phyloP scores from a whole-genome alignment of 257 asterid genomes.

The Rhazya stricta region DNA sequence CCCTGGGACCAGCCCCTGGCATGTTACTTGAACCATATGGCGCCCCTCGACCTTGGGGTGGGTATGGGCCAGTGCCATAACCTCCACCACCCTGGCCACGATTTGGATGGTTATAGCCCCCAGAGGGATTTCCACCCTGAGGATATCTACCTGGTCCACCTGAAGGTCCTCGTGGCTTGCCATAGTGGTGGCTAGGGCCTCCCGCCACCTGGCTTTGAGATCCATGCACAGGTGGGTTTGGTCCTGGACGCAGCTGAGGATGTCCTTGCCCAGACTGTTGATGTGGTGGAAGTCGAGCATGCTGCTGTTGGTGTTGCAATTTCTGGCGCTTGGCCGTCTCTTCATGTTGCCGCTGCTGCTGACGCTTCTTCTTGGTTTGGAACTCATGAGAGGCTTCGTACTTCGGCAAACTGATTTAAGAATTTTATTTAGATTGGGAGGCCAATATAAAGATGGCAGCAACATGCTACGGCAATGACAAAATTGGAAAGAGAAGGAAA shows the following conservation, averaged over 20 bases:
- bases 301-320: slow-evolving; percentile 64
- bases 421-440: slow-evolving; percentile 2
- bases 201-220: slow-evolving; percentile 61
- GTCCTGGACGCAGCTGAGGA: slow-evolving; percentile 63
- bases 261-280: slow-evolving; percentile 68
- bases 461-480: neutral
- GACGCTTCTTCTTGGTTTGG: slow-evolving; percentile 90
- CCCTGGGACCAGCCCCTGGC: slow-evolving; percentile 62
- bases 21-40: slow-evolving; percentile 55
- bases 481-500: neutral
- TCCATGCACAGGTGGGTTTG: slow-evolving; percentile 43
- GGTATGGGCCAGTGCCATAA: slow-evolving; percentile 64
- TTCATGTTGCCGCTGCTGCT: slow-evolving; percentile 73
- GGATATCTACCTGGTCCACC: slow-evolving; percentile 77
- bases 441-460: slow-evolving; percentile 5
- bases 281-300: slow-evolving; percentile 57
- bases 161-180: slow-evolving; percentile 73
- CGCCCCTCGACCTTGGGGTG: slow-evolving; percentile 77
- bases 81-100: slow-evolving; percentile 77
- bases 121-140: slow-evolving; percentile 66
- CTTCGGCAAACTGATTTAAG: slow-evolving; percentile 56
- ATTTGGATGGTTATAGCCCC: slow-evolving; percentile 62
- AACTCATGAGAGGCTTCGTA: slow-evolving; percentile 86
- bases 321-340: slow-evolving; percentile 73
- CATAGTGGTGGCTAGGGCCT: slow-evolving; percentile 61